phyloP scores from a whole-genome alignment of 805 yeast species.

The Saccharomycodes ludwigii region DNA sequence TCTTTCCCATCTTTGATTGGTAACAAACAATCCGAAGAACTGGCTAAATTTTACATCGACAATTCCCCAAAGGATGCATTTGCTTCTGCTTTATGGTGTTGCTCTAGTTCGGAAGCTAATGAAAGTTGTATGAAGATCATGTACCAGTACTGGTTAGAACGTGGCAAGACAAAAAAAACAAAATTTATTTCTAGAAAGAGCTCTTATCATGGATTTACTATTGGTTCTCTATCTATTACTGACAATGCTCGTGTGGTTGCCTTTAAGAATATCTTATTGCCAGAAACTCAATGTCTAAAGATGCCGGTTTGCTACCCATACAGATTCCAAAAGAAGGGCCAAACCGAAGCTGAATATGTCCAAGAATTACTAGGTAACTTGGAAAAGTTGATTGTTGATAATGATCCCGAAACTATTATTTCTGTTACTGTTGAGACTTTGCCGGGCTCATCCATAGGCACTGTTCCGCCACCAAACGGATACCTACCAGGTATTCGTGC shows the following conservation, averaged over 20 bases:
- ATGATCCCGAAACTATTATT: conserved; percentile 31
- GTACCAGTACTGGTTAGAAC: conserved; percentile 32
- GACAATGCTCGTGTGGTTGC: conserved; percentile 24
- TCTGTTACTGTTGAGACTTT: conserved; percentile 33
- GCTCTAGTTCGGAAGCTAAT: conserved; percentile 57
- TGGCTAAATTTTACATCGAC: conserved; percentile 29
- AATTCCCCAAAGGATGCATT: conserved; percentile 27
- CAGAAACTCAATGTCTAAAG: conserved; percentile 13
- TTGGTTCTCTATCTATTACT: conserved; percentile 31
- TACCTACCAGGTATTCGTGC: conserved; percentile 34
- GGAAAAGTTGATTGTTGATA: conserved; percentile 28
- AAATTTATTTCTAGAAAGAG: conserved; percentile 30
- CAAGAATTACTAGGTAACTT: conserved; percentile 26
- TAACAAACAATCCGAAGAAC: conserved; percentile 28
- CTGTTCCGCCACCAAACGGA: conserved; percentile 31
- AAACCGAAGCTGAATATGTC: conserved; percentile 28
- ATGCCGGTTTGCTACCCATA: conserved; percentile 24
- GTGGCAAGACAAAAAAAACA: conserved; percentile 27
- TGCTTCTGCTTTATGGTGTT: conserved; percentile 32
- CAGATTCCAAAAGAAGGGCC: conserved; percentile 18
- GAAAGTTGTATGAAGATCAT: conserved; percentile 53
- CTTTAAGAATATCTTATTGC: conserved; percentile 19
- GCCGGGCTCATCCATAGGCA: conserved; percentile 33
- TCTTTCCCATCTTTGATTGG: conserved; percentile 22
- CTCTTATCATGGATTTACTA: conserved; percentile 38